These are phyloP conservation scores for Penicillium parvum DNA, from an alignment of 495 filamentous ascomycete species.

Conservation along the genomic window DNA sequence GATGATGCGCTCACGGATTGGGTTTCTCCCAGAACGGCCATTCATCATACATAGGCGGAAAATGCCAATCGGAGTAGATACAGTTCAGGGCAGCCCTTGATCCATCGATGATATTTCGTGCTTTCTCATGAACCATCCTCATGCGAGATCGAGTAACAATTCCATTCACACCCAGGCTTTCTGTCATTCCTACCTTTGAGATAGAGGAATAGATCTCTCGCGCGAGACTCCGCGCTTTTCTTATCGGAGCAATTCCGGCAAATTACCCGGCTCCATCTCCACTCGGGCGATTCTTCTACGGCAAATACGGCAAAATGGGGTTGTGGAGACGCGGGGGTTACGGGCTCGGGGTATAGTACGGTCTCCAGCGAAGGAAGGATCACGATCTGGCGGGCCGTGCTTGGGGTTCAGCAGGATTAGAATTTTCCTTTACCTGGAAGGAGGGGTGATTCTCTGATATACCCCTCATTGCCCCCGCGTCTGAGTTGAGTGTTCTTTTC, in stretches of 20 bases:
- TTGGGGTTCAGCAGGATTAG: background rate
- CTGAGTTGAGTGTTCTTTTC: background rate
- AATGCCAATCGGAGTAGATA: conserved; percentile 15
- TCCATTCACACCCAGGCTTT: too few species aligned
- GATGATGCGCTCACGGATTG: background rate
- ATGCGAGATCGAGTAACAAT: too few species aligned
- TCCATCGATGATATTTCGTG: too few species aligned
- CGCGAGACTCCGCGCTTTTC: conserved; percentile 5
- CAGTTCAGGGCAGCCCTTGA: too few species aligned
- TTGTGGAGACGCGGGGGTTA: too few species aligned
- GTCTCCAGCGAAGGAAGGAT: too few species aligned
- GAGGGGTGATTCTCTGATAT: conserved; percentile 2
- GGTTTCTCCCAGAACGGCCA: conserved; percentile 8
- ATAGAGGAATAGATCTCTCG: too few species aligned
- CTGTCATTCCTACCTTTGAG: too few species aligned
- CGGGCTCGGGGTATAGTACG: too few species aligned
- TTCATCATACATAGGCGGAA: conserved; percentile 11
- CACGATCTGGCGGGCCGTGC: background rate
- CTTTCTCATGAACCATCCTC: too few species aligned
- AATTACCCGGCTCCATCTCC: conserved; percentile 2
- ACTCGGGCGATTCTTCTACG: too few species aligned
- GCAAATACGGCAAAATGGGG: background rate
- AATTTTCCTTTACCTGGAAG: background rate
- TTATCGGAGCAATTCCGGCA: background rate
- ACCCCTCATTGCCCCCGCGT: conserved; percentile 8